Conservation (phyloP, 1,139 yeast genomes). For the Blastobotrys arbuscula region DNA sequence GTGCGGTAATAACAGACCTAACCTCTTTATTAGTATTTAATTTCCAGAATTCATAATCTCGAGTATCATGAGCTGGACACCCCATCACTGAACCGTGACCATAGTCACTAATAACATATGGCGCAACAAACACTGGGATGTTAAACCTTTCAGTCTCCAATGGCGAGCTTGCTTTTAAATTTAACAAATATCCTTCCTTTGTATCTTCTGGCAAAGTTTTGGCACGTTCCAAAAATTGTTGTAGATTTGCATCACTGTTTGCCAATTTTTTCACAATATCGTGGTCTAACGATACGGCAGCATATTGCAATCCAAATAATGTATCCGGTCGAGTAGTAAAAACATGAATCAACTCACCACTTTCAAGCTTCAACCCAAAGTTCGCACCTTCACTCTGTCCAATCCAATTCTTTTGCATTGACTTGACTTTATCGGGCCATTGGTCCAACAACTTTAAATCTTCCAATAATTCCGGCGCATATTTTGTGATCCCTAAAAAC, state of each 20-base stretch:
- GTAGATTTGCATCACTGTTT: slow-evolving; percentile 38
- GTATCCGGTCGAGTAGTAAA: slow-evolving; percentile 94
- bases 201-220: slow-evolving; percentile 29
- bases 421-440: slow-evolving; percentile 87
- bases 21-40: slow-evolving; percentile 49
- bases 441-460: slow-evolving; percentile 56
- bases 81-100: slow-evolving; percentile 98
- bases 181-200: slow-evolving; percentile 58
- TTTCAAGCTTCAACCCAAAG: slow-evolving; percentile 30
- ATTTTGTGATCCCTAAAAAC: slow-evolving; percentile 85
- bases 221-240: slow-evolving; percentile 38
- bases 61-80: slow-evolving; percentile 85
- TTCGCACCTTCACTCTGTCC: slow-evolving; percentile 84
- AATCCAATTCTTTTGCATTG: slow-evolving; percentile 93
- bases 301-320: slow-evolving; percentile 69
- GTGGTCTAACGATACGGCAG: slow-evolving; percentile 73
- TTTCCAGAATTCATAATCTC: slow-evolving; percentile 80
- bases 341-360: slow-evolving; percentile 1
- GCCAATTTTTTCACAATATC: slow-evolving; percentile 45
- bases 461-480: slow-evolving; percentile 56
- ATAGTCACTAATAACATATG: slow-evolving; percentile 76
- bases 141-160: slow-evolving; percentile 36
- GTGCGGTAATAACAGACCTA: slow-evolving; percentile 33
- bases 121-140: slow-evolving; percentile 81
- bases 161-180: slow-evolving; percentile 52